Percentiles rank a stretch among this genome's conserved stretches.
Conservation (phyloP, 2,329 filamentous ascomycete genomes). For the Penicillium oxalicum region DNA sequence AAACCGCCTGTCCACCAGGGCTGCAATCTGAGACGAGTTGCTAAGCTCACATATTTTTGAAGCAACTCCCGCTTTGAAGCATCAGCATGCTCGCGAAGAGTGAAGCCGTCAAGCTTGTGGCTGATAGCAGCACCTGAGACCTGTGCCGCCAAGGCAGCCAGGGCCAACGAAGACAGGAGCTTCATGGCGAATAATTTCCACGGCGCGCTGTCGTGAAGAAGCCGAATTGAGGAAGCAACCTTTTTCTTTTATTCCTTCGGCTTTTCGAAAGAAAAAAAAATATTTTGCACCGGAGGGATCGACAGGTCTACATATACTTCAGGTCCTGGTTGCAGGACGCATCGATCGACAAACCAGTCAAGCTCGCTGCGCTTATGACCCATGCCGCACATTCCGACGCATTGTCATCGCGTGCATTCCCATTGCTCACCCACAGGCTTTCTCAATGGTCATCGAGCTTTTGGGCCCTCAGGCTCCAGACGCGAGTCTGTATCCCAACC, state of each 20-base stretch:
- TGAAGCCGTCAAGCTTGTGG: constrained; percentile 46
- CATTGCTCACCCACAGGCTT: background rate
- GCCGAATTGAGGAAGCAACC: background rate
- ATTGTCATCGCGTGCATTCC: background rate
- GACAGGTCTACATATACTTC: constrained; percentile 15
- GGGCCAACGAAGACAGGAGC: constrained; percentile 28
- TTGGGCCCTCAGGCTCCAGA: background rate
- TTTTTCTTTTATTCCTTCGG: background rate
- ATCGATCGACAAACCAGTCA: constrained; percentile 5
- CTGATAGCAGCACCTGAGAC: constrained; percentile 45
- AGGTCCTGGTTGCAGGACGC: background rate
- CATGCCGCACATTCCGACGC: constrained; percentile 7
- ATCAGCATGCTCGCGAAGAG: constrained; percentile 37
- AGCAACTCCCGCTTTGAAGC: constrained; percentile 44
- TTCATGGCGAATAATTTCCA: constrained; percentile 30
- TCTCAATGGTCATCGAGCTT: background rate
- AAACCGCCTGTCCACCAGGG: too few relatives aligned
- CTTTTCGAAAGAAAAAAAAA: too few relatives aligned
- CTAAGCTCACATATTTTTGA: constrained; percentile 49
- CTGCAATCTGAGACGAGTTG: background rate
- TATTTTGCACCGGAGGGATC: constrained; percentile 7
- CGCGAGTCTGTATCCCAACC: background rate
- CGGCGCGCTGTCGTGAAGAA: background rate
- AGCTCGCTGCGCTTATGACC: background rate
- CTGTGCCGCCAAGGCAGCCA: constrained; percentile 40